Evolutionary conservation across 495 filamentous ascomycete species (phyloP), one percentile per base, ranked within the genome.

Genomic region (Penicillium paxilli): DNA sequence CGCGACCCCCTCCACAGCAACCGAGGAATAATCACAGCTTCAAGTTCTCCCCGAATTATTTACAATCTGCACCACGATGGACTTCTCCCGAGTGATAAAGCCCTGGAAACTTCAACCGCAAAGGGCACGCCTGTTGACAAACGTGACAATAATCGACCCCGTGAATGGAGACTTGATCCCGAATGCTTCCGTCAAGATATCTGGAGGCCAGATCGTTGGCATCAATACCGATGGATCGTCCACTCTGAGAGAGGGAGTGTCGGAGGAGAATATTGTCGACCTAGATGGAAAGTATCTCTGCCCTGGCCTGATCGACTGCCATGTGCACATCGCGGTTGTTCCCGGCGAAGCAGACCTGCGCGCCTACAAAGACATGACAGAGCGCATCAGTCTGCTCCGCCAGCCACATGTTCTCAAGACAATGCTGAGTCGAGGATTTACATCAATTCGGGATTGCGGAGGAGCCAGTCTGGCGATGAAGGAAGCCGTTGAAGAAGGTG

Each of bases 231-330:
- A 54, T 7, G 44, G 26, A 24, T 33, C 37, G 17, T 2, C 20
- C 16, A 23, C 54, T 22, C 11, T 22, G 1, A 37, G 30, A 44
- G 37, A 47, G 17, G 44, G 47, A 1, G 21, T 49, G 24, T 4
- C 47, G 0, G 47, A 49, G 17, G 53, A 52, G 1, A 20, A 38
- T 7, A 42, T 62, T 11, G 57, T 83, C 17, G 73, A 83, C 47
- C 55, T 76, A 4, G 60, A 60, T 0, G 75, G 74, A 14, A 74
- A 72, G 35, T 84, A 76, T 49, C 42, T 84, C 0, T 76, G 76
- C 20, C 81, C 81, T 0, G 82, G 81, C 4, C 64, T 86, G 2
- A 82, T 84, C n/a, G 83, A 86, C 61, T 74, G 71, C 57, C 83
- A 85, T 53, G 80, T 84, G 6, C 83, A 85, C 45, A 65, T 85